Base-by-base conservation (phyloP, 2,329 filamentous ascomycete species). In the Acrocalymma vagum region DNA sequence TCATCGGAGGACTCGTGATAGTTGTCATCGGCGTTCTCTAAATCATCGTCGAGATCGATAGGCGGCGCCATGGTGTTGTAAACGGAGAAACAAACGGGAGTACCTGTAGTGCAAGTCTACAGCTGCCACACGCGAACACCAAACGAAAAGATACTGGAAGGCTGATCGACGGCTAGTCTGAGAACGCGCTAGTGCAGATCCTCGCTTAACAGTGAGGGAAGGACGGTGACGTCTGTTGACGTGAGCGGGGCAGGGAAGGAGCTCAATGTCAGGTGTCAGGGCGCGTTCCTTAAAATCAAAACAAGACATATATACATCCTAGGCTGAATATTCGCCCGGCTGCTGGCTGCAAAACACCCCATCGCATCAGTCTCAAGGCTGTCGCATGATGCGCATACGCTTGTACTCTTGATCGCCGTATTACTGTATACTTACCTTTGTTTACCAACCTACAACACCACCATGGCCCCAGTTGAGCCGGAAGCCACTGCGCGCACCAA, bases 1-100 rank as follows among this genome's bases (percentile, higher is more conserved):
- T 89, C 83, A 3, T 85, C 85, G 2, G 86, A 88, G 11, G 78
- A 81, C 57, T 89, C 89, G 43, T 82, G 73, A 44, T 81, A 79
- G 21, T 82, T 77, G 63, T 60, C 39, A 66, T 63, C 55, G 6
- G 44, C 42, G n/a, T 61, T 51, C 2, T 54, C 45, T n/a, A 60
- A 42, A 29, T 65, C 58, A 16, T 67, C 62, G n/a, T 55, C 48
- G 35, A 58, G 56, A 25, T 63, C 53, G 13, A 48, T 48, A 37
- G 56, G 61, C n/a, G n/a, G n/a, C 26, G 62, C 55, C 62, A 65
- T 65, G 38, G 31, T 43, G 46, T n/a, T 26, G 15, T 38, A 24
- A 20, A 28, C 14, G 11, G 22, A 25, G 23, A 29, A 29, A 14
- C 8, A 9, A 14, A 29, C 14, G 9, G 14, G 9, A 14, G 27